These are phyloP conservation scores for Tetraselmis striata DNA, from an alignment of 139 green algal genomes.

Conservation along the genomic window DNA sequence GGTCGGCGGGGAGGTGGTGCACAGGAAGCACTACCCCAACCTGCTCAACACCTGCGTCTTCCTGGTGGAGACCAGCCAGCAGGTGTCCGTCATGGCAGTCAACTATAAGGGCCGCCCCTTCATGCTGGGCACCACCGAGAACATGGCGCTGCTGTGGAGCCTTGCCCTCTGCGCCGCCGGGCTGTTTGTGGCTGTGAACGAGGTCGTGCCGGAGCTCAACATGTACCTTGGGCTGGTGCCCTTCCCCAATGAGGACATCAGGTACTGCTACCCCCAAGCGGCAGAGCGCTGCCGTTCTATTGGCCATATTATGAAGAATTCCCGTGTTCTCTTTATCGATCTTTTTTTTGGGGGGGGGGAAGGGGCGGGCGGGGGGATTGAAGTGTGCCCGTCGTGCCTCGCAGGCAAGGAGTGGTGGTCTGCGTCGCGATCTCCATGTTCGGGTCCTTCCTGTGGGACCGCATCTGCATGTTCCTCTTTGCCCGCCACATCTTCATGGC, in stretches of 20 bases:
- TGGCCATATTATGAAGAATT: too few relatives aligned
- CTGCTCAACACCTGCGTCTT: slow-evolving; percentile 28
- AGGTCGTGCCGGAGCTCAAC: slow-evolving; percentile 27
- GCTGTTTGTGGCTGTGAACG: slow-evolving; percentile 20
- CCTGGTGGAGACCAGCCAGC: slow-evolving; percentile 10
- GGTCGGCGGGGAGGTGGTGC: slow-evolving; percentile 3
- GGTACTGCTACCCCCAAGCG: too few relatives aligned
- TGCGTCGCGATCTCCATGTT: slow-evolving; percentile 16
- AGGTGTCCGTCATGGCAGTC: slow-evolving; percentile 22
- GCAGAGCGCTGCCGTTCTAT: too few relatives aligned
- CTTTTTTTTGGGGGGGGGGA: too few relatives aligned
- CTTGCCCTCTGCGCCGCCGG: slow-evolving; percentile 8
- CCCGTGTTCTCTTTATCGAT: too few relatives aligned
- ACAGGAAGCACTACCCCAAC: slow-evolving; percentile 21
- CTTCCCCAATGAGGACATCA: slow-evolving; percentile 15
- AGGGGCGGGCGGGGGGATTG: too few relatives aligned
- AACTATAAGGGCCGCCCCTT: slow-evolving; percentile 37
- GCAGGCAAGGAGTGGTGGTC: slow-evolving; percentile 11
- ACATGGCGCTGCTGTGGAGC: slow-evolving; percentile 18
- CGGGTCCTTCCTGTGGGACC: slow-evolving; percentile 21
- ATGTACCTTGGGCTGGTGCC: slow-evolving; percentile 18
- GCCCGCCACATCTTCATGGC: slow-evolving; percentile 21
- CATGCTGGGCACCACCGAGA: slow-evolving; percentile 23
- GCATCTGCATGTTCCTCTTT: slow-evolving; percentile 20
- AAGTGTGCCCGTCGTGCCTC: too few relatives aligned